phyloP scores from a whole-genome alignment of 2,329 filamentous ascomycete species.

The Boeremia lycopersici region DNA sequence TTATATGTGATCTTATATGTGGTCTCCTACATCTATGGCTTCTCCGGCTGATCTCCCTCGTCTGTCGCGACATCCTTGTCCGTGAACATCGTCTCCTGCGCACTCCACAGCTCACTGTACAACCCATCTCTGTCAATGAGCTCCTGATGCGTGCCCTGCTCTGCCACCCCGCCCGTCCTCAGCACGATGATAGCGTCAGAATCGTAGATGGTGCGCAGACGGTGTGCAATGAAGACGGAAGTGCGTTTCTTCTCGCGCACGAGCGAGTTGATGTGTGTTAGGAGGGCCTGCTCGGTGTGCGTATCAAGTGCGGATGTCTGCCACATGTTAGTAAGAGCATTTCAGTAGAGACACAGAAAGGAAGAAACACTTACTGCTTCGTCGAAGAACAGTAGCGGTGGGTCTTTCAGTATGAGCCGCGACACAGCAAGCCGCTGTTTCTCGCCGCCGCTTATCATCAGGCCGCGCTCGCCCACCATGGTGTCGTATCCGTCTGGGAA shows the following conservation, averaged over 20 bases:
- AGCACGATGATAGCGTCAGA: conserved; percentile 91
- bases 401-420: conserved; percentile 83
- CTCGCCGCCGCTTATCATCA: conserved; percentile 97
- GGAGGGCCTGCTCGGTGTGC: conserved; percentile 87
- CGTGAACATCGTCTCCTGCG: conserved; percentile 46
- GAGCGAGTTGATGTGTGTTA: conserved; percentile 92
- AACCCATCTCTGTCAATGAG: conserved; percentile 79
- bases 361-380: conserved; percentile 68
- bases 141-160: conserved; percentile 85
- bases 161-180: conserved; percentile 81
- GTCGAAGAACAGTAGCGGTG: conserved; percentile 89
- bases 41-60: not conserved
- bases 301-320: conserved; percentile 87
- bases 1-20: not conserved
- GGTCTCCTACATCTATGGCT: not conserved
- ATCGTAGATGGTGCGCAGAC: conserved; percentile 91
- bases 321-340: not conserved
- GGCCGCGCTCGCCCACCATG: conserved; percentile 87
- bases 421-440: conserved; percentile 90
- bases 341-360: not conserved
- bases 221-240: conserved; percentile 93
- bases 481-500: conserved; percentile 90
- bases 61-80: conserved; percentile 17
- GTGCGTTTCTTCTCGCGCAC: conserved; percentile 86
- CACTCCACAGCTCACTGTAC: conserved; percentile 90